Base-by-base conservation (phyloP, 495 filamentous ascomycete genomes). In the Neurospora sp. region DNA sequence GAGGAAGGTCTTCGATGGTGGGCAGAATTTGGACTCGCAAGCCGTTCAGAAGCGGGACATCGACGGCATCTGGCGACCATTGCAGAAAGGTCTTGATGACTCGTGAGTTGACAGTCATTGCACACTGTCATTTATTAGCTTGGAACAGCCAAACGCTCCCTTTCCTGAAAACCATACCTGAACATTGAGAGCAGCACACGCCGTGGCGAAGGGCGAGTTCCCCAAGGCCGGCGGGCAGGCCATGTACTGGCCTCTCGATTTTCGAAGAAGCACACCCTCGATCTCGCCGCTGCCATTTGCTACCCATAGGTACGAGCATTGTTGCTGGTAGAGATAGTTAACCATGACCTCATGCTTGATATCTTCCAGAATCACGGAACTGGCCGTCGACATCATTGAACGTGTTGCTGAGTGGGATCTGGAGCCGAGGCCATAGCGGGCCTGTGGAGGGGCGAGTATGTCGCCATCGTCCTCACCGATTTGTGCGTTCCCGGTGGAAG, bases 271-370 rank as follows among this genome's bases (percentile, higher is more conserved):
- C 18, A 93, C 90, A 73, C 92, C 92, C 78, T 94, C 91, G 27
- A 89, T 80, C 74, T 90, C 86, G 3, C 87, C 89, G 69, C 83
- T 88, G 37, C 86, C 86, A 74, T 92, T 89, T 40, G 86, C 87
- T 12, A 92, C 87, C 92, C 92, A 94, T 41, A 93, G 82, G 71
- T 88, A 85, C 16, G 86, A 84, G 70, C 88, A 91, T 80, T 92
- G 90, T 77, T 93, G 91, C 76, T 94, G 92, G 80, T 91, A 92
- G 35, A 94, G 83, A 75, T 91, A 93, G 77, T 91, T 93, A 47
- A 91, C 91, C 91, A 94, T 94, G 71, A 94, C 89, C 77, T 93
- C 91, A 78, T 92, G 91, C 77, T 92, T 93, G 78, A 94, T 92
- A 74, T 93, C 90, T 72, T 92, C 90, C 31, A 92, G 76, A 70